These are phyloP conservation scores for Aspergillus cristatus DNA, from an alignment of 495 filamentous ascomycete species.

Conservation along the genomic window DNA sequence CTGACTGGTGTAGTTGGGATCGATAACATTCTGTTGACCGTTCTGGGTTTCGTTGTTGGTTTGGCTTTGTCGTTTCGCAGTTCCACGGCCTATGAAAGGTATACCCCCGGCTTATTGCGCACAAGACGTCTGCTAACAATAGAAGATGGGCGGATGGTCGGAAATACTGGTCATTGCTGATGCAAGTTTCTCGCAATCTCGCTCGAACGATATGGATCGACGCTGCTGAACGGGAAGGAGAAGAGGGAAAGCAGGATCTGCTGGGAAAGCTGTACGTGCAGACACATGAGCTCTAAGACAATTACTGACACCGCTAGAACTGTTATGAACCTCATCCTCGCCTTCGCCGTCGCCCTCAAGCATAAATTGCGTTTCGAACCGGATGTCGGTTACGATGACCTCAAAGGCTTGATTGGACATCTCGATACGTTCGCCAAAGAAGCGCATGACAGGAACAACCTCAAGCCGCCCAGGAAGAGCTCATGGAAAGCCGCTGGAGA, in stretches of 20 bases:
- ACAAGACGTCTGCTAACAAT: neutral
- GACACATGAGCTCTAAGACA: no score
- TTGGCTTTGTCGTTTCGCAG: constrained; percentile 74
- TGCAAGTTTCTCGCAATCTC: constrained; percentile 61
- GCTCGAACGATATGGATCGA: constrained; percentile 76
- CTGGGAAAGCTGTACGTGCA: constrained; percentile 53
- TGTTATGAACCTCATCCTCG: constrained; percentile 71
- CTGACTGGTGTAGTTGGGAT: constrained; percentile 37
- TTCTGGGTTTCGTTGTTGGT: constrained; percentile 85
- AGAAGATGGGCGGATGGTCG: constrained; percentile 59
- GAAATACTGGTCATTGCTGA: constrained; percentile 67
- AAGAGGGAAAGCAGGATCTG: constrained; percentile 55
- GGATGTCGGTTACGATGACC: constrained; percentile 62
- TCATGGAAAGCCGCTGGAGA: constrained; percentile 55
- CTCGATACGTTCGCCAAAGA: constrained; percentile 53
- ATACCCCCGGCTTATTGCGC: constrained; percentile 1
- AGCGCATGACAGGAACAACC: constrained; percentile 44
- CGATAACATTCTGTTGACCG: constrained; percentile 63
- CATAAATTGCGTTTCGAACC: constrained; percentile 86
- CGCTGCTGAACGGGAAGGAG: constrained; percentile 53
- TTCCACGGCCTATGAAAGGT: constrained; percentile 78
- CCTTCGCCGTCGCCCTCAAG: constrained; percentile 68
- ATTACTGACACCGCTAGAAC: constrained; percentile 34
- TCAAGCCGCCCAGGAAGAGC: constrained; percentile 37
- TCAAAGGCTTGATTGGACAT: constrained; percentile 37